A percentile compares a stretch with the other conserved stretches of the same genome.
These are phyloP conservation scores for Nakazawaea anatomiae DNA, from an alignment of 805 yeast genomes.

Conservation along the genomic window DNA sequence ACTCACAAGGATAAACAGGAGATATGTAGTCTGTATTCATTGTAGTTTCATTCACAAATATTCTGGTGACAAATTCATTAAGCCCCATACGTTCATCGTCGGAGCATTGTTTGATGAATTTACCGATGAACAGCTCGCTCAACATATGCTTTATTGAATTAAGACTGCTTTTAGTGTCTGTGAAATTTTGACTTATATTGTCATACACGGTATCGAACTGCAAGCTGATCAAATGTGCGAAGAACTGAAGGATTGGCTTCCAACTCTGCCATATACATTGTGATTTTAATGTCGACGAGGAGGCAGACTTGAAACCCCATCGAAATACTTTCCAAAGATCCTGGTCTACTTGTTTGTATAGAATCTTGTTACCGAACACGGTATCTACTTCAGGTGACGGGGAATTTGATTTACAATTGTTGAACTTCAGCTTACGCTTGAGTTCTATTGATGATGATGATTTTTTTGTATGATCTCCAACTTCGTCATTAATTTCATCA, in stretches of 20 bases:
- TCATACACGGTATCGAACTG: slow-evolving; percentile 7
- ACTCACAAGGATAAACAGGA: slow-evolving; percentile 5
- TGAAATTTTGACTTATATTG: background rate
- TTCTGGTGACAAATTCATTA: slow-evolving; percentile 10
- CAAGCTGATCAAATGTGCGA: slow-evolving; percentile 10
- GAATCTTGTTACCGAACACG: background rate
- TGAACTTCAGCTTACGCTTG: too few species aligned
- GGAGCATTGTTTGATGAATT: slow-evolving; percentile 1
- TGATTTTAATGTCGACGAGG: background rate
- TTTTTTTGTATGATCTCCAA: background rate
- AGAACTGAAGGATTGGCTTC: slow-evolving; percentile 3
- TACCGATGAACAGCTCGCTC: slow-evolving; percentile 5
- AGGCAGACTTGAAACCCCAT: slow-evolving; percentile 4
- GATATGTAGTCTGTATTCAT: slow-evolving; percentile 1
- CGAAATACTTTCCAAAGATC: slow-evolving; percentile 8
- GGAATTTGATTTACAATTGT: background rate
- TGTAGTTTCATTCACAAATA: slow-evolving; percentile 16
- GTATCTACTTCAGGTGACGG: background rate
- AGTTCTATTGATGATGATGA: background rate
- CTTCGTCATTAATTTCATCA: background rate
- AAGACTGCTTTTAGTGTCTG: too few species aligned
- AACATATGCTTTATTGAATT: background rate
- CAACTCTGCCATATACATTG: slow-evolving; percentile 7
- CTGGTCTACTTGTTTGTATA: background rate
- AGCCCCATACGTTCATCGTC: slow-evolving; percentile 9